Evolutionary conservation across 495 filamentous ascomycete genomes (phyloP).

Genomic region (Aspergillus sparsus): DNA sequence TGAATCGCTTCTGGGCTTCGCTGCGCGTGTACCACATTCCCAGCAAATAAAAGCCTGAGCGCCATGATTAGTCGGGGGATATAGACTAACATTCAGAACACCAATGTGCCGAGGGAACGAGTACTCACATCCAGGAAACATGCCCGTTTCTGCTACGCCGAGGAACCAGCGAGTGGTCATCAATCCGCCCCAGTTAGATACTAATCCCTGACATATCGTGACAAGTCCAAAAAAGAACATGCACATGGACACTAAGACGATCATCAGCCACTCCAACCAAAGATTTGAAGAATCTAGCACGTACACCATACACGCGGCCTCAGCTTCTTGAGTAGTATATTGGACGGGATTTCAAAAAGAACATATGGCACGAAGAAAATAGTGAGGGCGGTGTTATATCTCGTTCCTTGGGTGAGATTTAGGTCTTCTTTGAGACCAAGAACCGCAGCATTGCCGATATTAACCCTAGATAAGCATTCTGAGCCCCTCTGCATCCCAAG

Average conservation of each 20-base stretch:
- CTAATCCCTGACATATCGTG: slow-evolving; percentile 76
- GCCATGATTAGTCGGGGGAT: slow-evolving; percentile 15
- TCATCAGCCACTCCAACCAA: neutral
- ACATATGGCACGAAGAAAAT: slow-evolving; percentile 96
- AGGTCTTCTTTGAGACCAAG: slow-evolving; percentile 67
- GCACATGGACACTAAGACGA: slow-evolving; percentile 59
- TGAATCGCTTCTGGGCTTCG: slow-evolving; percentile 87
- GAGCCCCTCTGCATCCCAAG: slow-evolving; percentile 5
- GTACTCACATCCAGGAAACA: slow-evolving; percentile 70
- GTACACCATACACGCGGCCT: slow-evolving; percentile 78
- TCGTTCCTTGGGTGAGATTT: slow-evolving; percentile 50
- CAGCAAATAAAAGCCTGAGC: slow-evolving; percentile 71
- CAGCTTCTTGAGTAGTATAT: slow-evolving; percentile 79
- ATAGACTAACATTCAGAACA: neutral
- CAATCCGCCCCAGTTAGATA: slow-evolving; percentile 74
- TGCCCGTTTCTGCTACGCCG: slow-evolving; percentile 72
- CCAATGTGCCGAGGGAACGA: neutral
- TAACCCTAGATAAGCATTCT: slow-evolving; percentile 47
- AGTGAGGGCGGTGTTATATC: slow-evolving; percentile 77
- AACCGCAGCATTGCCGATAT: slow-evolving; percentile 67
- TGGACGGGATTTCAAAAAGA: slow-evolving; percentile 83
- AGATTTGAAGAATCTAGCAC: slow-evolving; percentile 12
- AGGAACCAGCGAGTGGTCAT: slow-evolving; percentile 84
- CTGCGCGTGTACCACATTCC: slow-evolving; percentile 86
- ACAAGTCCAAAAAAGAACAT: slow-evolving; percentile 84